Percentiles rank a stretch among this genome's conserved stretches.
Conservation (phyloP, 306 rosid genomes). For the Carpinus viminea region DNA sequence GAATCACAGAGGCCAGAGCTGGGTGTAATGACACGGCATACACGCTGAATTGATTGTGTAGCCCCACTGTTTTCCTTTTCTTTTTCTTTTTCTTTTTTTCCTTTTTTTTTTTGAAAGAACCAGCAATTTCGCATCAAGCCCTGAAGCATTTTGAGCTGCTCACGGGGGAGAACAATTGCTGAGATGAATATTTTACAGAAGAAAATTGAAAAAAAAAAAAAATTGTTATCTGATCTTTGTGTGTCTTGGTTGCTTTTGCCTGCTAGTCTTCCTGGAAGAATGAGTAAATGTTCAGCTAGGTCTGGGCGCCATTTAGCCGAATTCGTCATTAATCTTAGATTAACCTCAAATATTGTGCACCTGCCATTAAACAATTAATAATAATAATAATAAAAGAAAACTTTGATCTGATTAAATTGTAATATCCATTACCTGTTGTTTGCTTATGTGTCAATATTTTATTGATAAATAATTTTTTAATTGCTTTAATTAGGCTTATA, state of each 20-base stretch:
- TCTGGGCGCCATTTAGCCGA: not conserved
- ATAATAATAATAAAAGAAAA: no score
- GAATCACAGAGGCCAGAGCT: slow-evolving; percentile 13
- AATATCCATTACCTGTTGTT: no score
- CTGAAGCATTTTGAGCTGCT: slow-evolving; percentile 28
- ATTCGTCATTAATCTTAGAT: not conserved
- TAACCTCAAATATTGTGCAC: not conserved
- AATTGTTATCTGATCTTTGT: slow-evolving; percentile 13
- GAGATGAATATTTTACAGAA: slow-evolving; percentile 20
- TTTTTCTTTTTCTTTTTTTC: not conserved
- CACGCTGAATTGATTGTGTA: slow-evolving; percentile 34
- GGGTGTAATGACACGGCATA: slow-evolving; percentile 43
- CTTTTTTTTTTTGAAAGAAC: slow-evolving; percentile 15
- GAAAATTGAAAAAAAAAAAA: slow-evolving; percentile 2
- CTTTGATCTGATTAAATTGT: no score
- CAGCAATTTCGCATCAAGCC: slow-evolving; percentile 23
- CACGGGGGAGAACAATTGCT: slow-evolving; percentile 12
- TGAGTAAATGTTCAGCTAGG: not conserved
- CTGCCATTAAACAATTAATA: no score
- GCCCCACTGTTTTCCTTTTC: slow-evolving; percentile 25
- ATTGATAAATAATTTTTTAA: no score
- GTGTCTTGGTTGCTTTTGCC: not conserved
- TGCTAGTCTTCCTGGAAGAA: not conserved
- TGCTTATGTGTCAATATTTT: no score
- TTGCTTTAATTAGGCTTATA: no score